Evolutionary conservation across 495 filamentous ascomycete genomes (phyloP), one percentile per base, ranked within the genome.

Genomic region (Penicillium maclennaniae): DNA sequence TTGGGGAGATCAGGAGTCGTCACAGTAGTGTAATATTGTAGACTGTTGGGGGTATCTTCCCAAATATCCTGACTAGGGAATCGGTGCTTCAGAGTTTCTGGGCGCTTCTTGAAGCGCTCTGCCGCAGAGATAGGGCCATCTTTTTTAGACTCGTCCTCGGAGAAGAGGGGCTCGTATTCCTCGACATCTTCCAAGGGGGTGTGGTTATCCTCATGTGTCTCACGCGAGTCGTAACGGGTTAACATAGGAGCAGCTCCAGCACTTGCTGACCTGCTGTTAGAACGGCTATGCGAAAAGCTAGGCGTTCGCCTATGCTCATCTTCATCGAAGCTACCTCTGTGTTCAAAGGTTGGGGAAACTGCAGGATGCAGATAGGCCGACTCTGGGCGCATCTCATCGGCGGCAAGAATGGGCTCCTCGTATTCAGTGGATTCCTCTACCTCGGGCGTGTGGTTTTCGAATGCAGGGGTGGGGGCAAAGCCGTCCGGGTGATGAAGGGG

Each of bases 61-160:
- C 93, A 99, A 36, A 97, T 82, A 65, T 99, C 93, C 56, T 87
- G 83, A 66, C 91, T 96, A 0, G 93, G 93, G 71, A 98, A 98
- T 43, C 87, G 82, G 44, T 89, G 88, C 63, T 82, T 80, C 53
- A 81, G 72, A 31, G 76, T 59, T 41, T 83, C 82, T 0, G 86
- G 83, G 34, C 84, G 80, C 37, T 75, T 62, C 65, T 84, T 87
- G 48, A 84, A 74, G 38, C 81, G 79, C 43, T 87, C 83, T 6
- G 79, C 75, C 20, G 79, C 75, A 9, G 82, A 77, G 40, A 78
- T 58, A 16, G 84, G 73, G 27, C 79, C 70, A 41, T 78, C 74
- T 17, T 83, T 80, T 37, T 85, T 83, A 12, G 89, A 82, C 14
- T 69, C 67, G 20, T 92, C 88, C 26, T 97, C 92, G 3, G 88